Evolutionary conservation across 2,329 filamentous ascomycete genomes (phyloP), one percentile per base, ranked within the genome.

Genomic region (Verticillium zaregamsianum): DNA sequence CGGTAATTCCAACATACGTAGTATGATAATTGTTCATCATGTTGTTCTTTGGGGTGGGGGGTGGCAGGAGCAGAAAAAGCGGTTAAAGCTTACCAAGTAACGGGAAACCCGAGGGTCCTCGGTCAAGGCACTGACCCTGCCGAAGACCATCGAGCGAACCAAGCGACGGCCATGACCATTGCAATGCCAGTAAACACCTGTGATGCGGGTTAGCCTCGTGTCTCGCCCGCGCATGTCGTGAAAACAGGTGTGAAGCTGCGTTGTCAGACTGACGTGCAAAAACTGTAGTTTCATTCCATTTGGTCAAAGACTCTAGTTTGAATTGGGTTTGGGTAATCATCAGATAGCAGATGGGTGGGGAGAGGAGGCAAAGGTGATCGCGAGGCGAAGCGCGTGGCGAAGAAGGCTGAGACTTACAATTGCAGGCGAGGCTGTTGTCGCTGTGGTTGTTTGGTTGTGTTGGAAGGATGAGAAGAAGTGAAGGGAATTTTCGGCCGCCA

Each of bases 251-350:
- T 58, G 55, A 61, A 55, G 61, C 71, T 66, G 67, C 40, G 74
- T 73, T 77, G 83, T 95, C 91, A 95, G 91, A 92, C 91, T 95
- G 91, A 95, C 91, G 90, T 94, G 88, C 57, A 86, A 88, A 91
- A 87, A 86, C 83, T 74, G 77, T 86, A 77, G 89, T 94, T 93
- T 93, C 91, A 94, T 89, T 84, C 87, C 83, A 76, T 75, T 76
- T 81, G 90, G 88, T 96, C 92, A 95, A 95, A 96, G 92, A 96
- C 92, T 96, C 92, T 96, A 96, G 91, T 93, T 93, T 89, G 78
- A 77, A 80, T 82, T 88, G 86, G 90, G 90, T 92, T 89, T 85
- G 83, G 80, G 82, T 76, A 92, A 88, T 93, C 91, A 94, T 94
- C 91, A 92, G 75, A 78, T 77, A 80, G 73, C 67, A 65, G 64